Conservation (phyloP, 2,329 filamentous ascomycete genomes). For the Ophiosphaerella herpotricha region DNA sequence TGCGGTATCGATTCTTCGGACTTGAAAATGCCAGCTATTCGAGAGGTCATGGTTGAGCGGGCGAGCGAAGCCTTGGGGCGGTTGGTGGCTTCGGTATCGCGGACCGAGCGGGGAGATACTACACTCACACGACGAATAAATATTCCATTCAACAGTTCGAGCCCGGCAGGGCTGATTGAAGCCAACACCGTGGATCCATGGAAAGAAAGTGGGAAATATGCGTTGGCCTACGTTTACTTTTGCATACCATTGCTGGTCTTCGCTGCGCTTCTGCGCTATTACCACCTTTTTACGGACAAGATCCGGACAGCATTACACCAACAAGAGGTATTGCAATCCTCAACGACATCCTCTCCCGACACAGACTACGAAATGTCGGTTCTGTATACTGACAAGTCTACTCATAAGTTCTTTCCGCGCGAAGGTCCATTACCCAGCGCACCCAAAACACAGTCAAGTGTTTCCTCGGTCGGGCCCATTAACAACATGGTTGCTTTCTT, state of each 20-base stretch:
- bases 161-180: slow-evolving; percentile 59
- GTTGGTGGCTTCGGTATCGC: slow-evolving; percentile 32
- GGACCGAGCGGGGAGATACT: slow-evolving; percentile 36
- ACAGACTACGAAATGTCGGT: slow-evolving; percentile 66
- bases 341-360: slow-evolving; percentile 59
- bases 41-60: slow-evolving; percentile 33
- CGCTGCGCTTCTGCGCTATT: slow-evolving; percentile 73
- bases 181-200: slow-evolving; percentile 73
- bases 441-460: slow-evolving; percentile 68
- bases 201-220: slow-evolving; percentile 82
- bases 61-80: slow-evolving; percentile 36
- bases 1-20: slow-evolving; percentile 12
- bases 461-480: slow-evolving; percentile 73
- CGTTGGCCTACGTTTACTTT: slow-evolving; percentile 86
- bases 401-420: slow-evolving; percentile 76
- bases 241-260: slow-evolving; percentile 71
- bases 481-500: slow-evolving; percentile 83
- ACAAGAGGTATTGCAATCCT: slow-evolving; percentile 73
- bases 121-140: slow-evolving; percentile 54
- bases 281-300: slow-evolving; percentile 92
- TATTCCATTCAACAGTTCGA: slow-evolving; percentile 61
- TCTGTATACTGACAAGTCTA: slow-evolving; percentile 63
- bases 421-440: slow-evolving; percentile 63
- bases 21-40: slow-evolving; percentile 41
- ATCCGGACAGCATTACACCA: slow-evolving; percentile 88